phyloP scores from a whole-genome alignment of 78 protist species.

The Dictyostelium capitatum region DNA sequence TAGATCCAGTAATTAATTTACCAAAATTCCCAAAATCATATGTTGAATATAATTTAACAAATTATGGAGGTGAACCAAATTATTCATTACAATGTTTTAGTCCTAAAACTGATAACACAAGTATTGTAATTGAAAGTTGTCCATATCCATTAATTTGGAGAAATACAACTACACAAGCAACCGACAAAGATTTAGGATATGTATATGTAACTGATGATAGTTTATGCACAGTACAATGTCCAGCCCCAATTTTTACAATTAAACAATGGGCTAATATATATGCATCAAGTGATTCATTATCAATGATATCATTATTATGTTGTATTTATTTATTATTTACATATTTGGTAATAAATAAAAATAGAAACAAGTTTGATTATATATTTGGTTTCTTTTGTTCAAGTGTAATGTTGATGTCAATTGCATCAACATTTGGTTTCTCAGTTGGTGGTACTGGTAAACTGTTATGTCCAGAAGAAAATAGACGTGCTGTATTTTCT shows the following conservation, averaged over 20 bases:
- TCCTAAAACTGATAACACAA: not conserved
- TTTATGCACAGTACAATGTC: conserved; percentile 4
- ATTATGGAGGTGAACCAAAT: not conserved
- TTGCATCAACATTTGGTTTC: conserved; percentile 24
- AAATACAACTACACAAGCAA: not conserved
- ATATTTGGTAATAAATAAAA: not conserved
- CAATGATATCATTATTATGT: not conserved
- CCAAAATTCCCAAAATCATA: not conserved
- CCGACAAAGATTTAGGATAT: not conserved
- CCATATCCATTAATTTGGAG: conserved; percentile 1
- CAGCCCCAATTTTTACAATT: not conserved
- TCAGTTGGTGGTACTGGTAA: not conserved
- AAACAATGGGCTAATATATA: not conserved
- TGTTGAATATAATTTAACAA: not conserved
- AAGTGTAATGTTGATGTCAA: conserved; percentile 4
- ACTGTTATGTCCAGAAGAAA: not conserved
- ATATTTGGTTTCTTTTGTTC: not conserved
- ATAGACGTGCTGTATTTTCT: not conserved
- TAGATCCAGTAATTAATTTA: not conserved
- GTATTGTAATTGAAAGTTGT: not conserved
- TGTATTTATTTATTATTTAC: not conserved
- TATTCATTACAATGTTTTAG: not conserved
- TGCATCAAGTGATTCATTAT: not conserved
- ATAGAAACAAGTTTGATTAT: conserved; percentile 35
- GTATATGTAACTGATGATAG: not conserved